Percentiles rank a stretch among this genome's conserved stretches.
These are phyloP conservation scores for Pythium vanterpoolii DNA, from an alignment of 352 stramenopile genomes.

Conservation along the genomic window DNA sequence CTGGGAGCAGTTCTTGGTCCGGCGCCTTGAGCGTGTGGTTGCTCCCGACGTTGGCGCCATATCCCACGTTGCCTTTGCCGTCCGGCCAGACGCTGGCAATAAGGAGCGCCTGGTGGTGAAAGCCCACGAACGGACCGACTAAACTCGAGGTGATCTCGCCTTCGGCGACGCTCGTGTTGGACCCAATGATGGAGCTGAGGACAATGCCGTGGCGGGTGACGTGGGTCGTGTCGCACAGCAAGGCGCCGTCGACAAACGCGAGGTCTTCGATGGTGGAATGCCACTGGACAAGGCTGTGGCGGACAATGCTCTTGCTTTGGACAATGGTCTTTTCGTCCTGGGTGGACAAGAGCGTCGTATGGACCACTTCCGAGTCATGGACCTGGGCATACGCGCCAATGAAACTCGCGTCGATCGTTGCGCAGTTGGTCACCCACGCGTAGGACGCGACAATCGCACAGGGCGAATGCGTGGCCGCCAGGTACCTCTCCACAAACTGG, in stretches of 20 bases:
- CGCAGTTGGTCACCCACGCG: constrained; percentile 58
- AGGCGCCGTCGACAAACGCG: constrained; percentile 58
- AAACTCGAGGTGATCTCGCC: constrained; percentile 91
- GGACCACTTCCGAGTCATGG: constrained; percentile 53
- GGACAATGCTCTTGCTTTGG: constrained; percentile 58
- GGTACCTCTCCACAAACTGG: constrained; percentile 48
- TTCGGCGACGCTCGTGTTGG: constrained; percentile 84
- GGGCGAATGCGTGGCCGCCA: constrained; percentile 31
- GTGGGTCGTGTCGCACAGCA: constrained; percentile 78
- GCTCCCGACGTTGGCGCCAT: constrained; percentile 94
- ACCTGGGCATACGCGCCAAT: constrained; percentile 57
- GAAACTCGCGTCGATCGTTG: constrained; percentile 58
- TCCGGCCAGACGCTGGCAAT: constrained; percentile 91
- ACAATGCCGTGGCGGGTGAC: constrained; percentile 84
- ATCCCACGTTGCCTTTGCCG: constrained; percentile 92
- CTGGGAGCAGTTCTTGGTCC: constrained; percentile 88
- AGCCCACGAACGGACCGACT: constrained; percentile 93
- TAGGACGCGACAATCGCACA: constrained; percentile 52
- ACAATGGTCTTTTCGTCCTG: constrained; percentile 40
- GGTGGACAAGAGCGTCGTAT: constrained; percentile 71
- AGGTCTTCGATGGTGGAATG: constrained; percentile 56
- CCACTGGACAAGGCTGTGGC: constrained; percentile 67
- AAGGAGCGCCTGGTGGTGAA: constrained; percentile 92
- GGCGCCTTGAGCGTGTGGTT: constrained; percentile 95
- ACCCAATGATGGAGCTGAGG: constrained; percentile 80